Base-by-base conservation (phyloP, 2,329 filamentous ascomycete genomes). In the Amauroascus niger region DNA sequence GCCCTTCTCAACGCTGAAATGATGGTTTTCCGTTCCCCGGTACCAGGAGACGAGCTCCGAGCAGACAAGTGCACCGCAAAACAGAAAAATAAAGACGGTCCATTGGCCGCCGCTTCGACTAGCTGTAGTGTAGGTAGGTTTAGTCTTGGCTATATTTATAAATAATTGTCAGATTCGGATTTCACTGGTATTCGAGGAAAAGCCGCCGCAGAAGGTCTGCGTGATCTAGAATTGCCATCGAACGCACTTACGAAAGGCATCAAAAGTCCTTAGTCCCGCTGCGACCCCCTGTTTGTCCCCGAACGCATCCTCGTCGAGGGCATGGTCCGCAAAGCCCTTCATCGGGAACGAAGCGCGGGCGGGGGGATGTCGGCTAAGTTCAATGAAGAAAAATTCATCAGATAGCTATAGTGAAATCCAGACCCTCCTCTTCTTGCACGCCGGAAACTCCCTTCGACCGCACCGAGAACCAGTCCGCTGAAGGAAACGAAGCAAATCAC, bases 1-100 rank as follows among this genome's bases (percentile, higher is more conserved):
- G 60, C 88, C 88, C 71, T 94, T 93, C 70, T 97, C 93, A 54
- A 98, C 91, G 56, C 84, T 84, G 71, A 97, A 98, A 57, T 87
- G 87, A 69, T 97, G 91, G 53, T 82, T 83, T 65, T 95, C 93
- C 52, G 79, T 74, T 62, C 93, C 93, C 54, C 77, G 76, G 80
- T 87, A 93, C 89, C 91, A 97, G 53, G 84, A 83, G 58, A 75
- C 69, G 32, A 93, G 74, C 71, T 98, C 93, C 49, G 82, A 81
- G 74, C 85, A 82, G 61, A 87, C 76, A 55, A 98, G 86, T 58
- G 88, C 67, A 58, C 83, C 67, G 58, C 88, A 93, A 58, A 94
- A 76, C 49, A 87, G 58, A 56, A 86, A 74, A 73, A 98, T 87
- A 49, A 83, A 79, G 46, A 96, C 79, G 20, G 93, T 97, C 87